phyloP scores from a whole-genome alignment of 1,139 yeast genomes.

The Protomyces arabidopsidicola region DNA sequence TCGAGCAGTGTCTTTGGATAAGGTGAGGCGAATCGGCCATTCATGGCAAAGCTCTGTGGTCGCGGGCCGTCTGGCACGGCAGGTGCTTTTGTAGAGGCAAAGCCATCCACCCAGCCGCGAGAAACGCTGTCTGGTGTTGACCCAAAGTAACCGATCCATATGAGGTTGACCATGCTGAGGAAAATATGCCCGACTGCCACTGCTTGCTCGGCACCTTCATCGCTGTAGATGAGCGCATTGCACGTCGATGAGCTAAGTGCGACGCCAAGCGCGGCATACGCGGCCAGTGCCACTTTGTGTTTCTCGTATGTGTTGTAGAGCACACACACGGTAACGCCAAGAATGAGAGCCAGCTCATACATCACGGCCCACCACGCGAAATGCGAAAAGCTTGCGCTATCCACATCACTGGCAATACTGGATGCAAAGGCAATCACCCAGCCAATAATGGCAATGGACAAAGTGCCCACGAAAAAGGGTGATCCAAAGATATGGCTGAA shows the following conservation, averaged over 20 bases:
- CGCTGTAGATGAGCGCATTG: slow-evolving; percentile 68
- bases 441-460: slow-evolving; percentile 36
- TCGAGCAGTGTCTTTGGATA: slow-evolving; percentile 16
- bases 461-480: slow-evolving; percentile 19
- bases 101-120: slow-evolving; percentile 75
- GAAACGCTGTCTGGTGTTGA: slow-evolving; percentile 53
- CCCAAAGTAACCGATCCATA: slow-evolving; percentile 81
- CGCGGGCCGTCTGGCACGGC: slow-evolving; percentile 7
- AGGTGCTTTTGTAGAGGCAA: slow-evolving; percentile 6
- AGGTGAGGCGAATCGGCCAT: slow-evolving; percentile 26
- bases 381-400: slow-evolving; percentile 54
- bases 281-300: slow-evolving; percentile 9
- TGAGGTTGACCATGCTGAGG: slow-evolving; percentile 66
- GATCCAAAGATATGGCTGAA: slow-evolving; percentile 12
- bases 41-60: slow-evolving; percentile 19
- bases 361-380: slow-evolving; percentile 98
- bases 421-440: slow-evolving; percentile 90
- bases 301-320: background rate
- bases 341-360: slow-evolving; percentile 61
- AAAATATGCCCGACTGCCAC: slow-evolving; percentile 91
- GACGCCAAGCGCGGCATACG: slow-evolving; percentile 18
- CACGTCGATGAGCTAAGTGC: slow-evolving; percentile 51
- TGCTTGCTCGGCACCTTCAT: slow-evolving; percentile 65
- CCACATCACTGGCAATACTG: slow-evolving; percentile 54
- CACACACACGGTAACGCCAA: slow-evolving; percentile 42